phyloP scores from a whole-genome alignment of 1,139 yeast genomes.

The Sugiyamaella neomexicana region DNA sequence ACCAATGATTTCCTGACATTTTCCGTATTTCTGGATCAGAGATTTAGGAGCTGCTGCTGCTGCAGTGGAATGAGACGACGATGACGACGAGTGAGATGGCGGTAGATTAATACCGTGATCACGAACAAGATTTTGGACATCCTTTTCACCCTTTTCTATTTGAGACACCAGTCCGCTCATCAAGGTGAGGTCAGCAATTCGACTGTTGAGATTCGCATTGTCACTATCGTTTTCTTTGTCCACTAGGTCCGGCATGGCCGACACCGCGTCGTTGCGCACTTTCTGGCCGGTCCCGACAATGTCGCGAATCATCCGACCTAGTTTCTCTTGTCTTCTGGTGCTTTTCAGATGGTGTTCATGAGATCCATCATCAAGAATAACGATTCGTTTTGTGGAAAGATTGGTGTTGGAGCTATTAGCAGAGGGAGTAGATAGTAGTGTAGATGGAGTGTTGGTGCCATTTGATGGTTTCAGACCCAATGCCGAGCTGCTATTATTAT shows the following conservation, averaged over 20 bases:
- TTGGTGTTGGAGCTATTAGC: slow-evolving; percentile 1
- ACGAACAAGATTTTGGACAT: slow-evolving; percentile 23
- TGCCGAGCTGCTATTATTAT: slow-evolving; percentile 1
- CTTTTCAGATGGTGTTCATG: slow-evolving; percentile 75
- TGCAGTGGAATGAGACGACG: too few species aligned
- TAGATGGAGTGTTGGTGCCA: neutral
- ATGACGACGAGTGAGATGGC: slow-evolving; percentile 31
- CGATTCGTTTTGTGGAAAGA: slow-evolving; percentile 19
- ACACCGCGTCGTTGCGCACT: slow-evolving; percentile 28
- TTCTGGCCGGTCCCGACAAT: slow-evolving; percentile 57
- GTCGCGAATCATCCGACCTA: slow-evolving; percentile 77
- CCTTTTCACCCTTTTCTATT: slow-evolving; percentile 27
- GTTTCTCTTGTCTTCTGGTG: slow-evolving; percentile 79
- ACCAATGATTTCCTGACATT: slow-evolving; percentile 77
- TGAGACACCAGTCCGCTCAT: slow-evolving; percentile 32
- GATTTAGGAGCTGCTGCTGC: slow-evolving; percentile 28
- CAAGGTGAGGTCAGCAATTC: slow-evolving; percentile 24
- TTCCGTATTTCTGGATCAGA: slow-evolving; percentile 70
- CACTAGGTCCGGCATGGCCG: slow-evolving; percentile 24
- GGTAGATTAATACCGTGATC: slow-evolving; percentile 5
- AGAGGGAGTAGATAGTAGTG: neutral
- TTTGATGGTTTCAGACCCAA: slow-evolving; percentile 21
- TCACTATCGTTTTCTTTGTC: slow-evolving; percentile 9
- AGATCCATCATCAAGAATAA: slow-evolving; percentile 27
- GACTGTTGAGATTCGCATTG: slow-evolving; percentile 19